phyloP scores from a whole-genome alignment of 208 protist genomes.

The Entamoeba dispar region DNA sequence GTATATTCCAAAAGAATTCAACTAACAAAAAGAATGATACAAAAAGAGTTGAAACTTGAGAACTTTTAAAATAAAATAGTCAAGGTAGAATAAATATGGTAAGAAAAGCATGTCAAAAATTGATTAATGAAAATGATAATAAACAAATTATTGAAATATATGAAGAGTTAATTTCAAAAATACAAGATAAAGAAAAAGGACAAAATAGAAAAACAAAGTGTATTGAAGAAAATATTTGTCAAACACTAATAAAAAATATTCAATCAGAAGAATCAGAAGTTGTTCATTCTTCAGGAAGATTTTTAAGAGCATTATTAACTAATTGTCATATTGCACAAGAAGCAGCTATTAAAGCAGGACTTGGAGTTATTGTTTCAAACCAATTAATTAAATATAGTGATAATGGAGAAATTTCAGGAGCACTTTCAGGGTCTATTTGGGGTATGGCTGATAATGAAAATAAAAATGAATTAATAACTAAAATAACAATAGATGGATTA shows the following conservation, averaged over 20 bases:
- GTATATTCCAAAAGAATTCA: neutral
- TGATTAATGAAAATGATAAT: neutral
- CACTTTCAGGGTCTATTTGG: neutral
- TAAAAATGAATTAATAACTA: neutral
- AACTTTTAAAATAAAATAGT: neutral
- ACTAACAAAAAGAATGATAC: neutral
- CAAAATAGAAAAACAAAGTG: neutral
- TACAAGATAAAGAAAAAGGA: neutral
- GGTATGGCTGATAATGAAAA: neutral
- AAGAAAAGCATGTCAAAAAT: neutral
- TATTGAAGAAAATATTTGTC: neutral
- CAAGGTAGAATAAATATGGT: neutral
- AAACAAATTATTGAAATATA: neutral
- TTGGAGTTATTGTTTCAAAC: neutral
- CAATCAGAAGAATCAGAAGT: neutral
- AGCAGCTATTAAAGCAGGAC: neutral
- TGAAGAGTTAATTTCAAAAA: neutral
- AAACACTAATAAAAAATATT: neutral
- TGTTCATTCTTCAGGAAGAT: neutral
- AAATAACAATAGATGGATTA: neutral
- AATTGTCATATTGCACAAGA: neutral
- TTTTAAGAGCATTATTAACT: neutral
- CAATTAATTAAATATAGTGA: neutral
- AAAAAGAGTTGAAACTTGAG: neutral
- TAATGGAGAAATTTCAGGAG: neutral